Conservation (phyloP, 306 rosid species). For the Vachellia collinsii region DNA sequence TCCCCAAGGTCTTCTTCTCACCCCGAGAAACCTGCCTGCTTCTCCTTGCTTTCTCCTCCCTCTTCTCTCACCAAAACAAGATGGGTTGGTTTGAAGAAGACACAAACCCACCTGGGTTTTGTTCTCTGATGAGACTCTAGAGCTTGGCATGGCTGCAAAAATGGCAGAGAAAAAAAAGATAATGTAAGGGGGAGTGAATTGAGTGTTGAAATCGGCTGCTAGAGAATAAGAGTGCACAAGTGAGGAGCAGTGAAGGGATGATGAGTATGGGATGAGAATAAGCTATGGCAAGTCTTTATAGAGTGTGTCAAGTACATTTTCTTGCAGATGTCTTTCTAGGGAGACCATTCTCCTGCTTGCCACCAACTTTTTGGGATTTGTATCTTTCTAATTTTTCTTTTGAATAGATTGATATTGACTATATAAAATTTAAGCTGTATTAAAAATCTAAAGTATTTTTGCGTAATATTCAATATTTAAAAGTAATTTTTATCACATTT, state of each 20-base stretch:
- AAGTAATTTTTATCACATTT: too few relatives aligned
- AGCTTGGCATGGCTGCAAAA: slow-evolving; percentile 67
- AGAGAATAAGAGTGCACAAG: slow-evolving; percentile 36
- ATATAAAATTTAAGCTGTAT: too few relatives aligned
- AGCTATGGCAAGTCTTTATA: slow-evolving; percentile 52
- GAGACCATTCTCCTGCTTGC: slow-evolving; percentile 45
- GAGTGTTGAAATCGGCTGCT: neutral
- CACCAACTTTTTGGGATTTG: neutral
- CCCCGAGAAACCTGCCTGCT: slow-evolving; percentile 94
- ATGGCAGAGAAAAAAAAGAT: slow-evolving; percentile 10
- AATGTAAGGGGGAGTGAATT: neutral
- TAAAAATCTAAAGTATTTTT: too few relatives aligned
- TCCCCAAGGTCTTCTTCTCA: slow-evolving; percentile 95
- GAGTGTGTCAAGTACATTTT: slow-evolving; percentile 26
- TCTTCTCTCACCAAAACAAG: slow-evolving; percentile 67
- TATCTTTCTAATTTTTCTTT: neutral
- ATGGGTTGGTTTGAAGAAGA: slow-evolving; percentile 65
- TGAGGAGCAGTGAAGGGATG: slow-evolving; percentile 24
- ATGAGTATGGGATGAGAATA: slow-evolving; percentile 38
- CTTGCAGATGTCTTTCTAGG: slow-evolving; percentile 58
- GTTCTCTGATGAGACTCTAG: slow-evolving; percentile 56
- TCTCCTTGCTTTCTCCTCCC: slow-evolving; percentile 88
- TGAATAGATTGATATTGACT: neutral
- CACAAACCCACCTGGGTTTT: slow-evolving; percentile 59
- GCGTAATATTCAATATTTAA: too few relatives aligned